Evolutionary conservation across 208 protist species (phyloP), one percentile per base, ranked within the genome.

Genomic region (Trypanosomatidae sp.): DNA sequence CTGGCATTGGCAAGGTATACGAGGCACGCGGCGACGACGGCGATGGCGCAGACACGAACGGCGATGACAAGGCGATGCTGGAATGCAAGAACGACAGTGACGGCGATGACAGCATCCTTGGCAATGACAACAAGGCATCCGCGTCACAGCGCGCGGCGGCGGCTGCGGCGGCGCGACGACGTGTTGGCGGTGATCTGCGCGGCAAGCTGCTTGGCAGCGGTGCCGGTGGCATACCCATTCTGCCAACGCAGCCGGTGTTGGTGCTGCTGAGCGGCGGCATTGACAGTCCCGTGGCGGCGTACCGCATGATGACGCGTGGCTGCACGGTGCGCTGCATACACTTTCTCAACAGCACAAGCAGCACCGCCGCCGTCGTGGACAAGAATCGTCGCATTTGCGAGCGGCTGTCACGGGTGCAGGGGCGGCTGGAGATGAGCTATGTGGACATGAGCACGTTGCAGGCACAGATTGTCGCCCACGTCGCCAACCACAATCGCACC

Each of bases 271-370:
- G 71, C 43, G 81, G 81, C 40, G 81, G 81, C 45, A 85, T 87
- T 37, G 81, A 90, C 61, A 87, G 76, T 57, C 81, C 81, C 20
- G 77, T 90, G 13, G 81, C 81, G n/a, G 76, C 76, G 16, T 86
- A 90, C 56, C 63, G 68, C 30, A 86, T 90, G 72, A 90, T 90
- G 76, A 78, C 63, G 4, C 67, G 81, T 4, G 81, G 81, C 42
- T 90, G 81, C 63, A 32, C 49, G 10, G 81, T 90, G 18, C 60
- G 48, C 41, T 66, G 70, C 27, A 61, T 90, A 8, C 81, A 90
- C 50, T 90, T 85, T 33, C 66, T 87, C 32, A 86, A 86, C 59
- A 86, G 71, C 64, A 85, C 81, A 8, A 87, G 79, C 68, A 76
- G 83, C 54, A 86, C 73, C 13, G 67, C 72, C 33, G 61, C 74